phyloP scores from a whole-genome alignment of 495 filamentous ascomycete species.

The Aspergillus biplanus region DNA sequence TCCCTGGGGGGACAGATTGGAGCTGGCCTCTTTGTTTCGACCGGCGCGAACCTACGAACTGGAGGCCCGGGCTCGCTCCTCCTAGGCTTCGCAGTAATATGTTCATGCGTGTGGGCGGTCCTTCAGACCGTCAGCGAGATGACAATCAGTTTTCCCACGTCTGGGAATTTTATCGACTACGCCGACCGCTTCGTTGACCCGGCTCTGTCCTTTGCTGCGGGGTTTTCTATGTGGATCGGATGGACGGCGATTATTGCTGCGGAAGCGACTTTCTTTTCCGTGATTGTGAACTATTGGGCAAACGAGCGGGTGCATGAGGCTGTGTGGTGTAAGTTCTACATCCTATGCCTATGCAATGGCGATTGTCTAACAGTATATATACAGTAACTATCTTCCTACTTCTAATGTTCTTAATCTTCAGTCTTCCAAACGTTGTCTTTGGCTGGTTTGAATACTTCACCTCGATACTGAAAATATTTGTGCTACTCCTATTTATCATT shows the following conservation, averaged over 20 bases:
- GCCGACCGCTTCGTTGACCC: constrained; percentile 40
- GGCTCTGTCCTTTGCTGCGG: constrained; percentile 36
- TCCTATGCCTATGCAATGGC: background rate
- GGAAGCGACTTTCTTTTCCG: constrained; percentile 28
- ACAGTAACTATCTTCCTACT: constrained; percentile 32
- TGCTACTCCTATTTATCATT: constrained; percentile 36
- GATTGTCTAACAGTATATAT: background rate
- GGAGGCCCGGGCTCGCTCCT: constrained; percentile 35
- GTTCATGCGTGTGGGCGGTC: constrained; percentile 35
- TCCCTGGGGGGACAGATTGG: constrained; percentile 37
- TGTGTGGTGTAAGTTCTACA: constrained; percentile 17
- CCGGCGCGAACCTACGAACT: constrained; percentile 26
- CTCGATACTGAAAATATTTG: constrained; percentile 35
- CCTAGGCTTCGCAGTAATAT: constrained; percentile 32
- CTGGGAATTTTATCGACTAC: constrained; percentile 40
- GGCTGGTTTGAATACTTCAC: constrained; percentile 38
- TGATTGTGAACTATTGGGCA: constrained; percentile 31
- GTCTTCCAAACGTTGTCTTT: constrained; percentile 31
- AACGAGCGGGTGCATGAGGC: constrained; percentile 21
- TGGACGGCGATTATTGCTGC: constrained; percentile 34
- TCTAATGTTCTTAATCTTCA: constrained; percentile 27
- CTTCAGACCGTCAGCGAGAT: constrained; percentile 36
- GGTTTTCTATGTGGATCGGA: constrained; percentile 33
- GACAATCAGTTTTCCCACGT: constrained; percentile 35
- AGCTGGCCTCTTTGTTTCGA: constrained; percentile 35